Conservation (phyloP, 148 eudicot species). For the Chenopodium quinoa region DNA sequence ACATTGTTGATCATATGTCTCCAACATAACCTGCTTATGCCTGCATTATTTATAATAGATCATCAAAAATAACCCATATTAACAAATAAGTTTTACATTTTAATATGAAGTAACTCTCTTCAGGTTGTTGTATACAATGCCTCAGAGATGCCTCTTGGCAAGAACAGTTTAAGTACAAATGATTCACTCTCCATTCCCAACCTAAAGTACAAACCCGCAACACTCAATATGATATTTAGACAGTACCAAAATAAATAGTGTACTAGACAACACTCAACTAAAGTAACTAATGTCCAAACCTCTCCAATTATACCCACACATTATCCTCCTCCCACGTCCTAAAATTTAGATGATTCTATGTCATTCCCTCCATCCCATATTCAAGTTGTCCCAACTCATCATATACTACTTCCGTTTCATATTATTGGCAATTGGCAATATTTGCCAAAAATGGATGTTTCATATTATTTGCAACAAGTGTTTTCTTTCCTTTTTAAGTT, state of each 20-base stretch:
- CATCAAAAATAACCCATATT: not conserved
- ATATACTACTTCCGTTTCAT: too few species aligned
- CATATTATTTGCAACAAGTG: too few species aligned
- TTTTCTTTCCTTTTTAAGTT: too few species aligned
- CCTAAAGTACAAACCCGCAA: not conserved
- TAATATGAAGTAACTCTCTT: not conserved
- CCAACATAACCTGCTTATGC: constrained; percentile 94
- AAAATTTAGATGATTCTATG: not conserved
- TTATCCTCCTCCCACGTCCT: not conserved
- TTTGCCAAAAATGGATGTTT: too few species aligned
- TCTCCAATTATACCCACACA: not conserved
- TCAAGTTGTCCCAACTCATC: not conserved
- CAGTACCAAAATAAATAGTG: not conserved
- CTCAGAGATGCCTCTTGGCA: not conserved
- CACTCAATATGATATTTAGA: not conserved
- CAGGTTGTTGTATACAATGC: not conserved
- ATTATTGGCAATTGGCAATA: too few species aligned
- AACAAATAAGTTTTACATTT: not conserved
- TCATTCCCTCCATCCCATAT: not conserved
- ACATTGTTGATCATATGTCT: constrained; percentile 88
- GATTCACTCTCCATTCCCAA: not conserved
- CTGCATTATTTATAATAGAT: constrained; percentile 39
- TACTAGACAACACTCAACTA: not conserved
- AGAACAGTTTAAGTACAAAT: not conserved
- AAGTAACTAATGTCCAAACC: not conserved